These are phyloP conservation scores for Pythium monospermum DNA, from an alignment of 352 stramenopile genomes.

Conservation along the genomic window DNA sequence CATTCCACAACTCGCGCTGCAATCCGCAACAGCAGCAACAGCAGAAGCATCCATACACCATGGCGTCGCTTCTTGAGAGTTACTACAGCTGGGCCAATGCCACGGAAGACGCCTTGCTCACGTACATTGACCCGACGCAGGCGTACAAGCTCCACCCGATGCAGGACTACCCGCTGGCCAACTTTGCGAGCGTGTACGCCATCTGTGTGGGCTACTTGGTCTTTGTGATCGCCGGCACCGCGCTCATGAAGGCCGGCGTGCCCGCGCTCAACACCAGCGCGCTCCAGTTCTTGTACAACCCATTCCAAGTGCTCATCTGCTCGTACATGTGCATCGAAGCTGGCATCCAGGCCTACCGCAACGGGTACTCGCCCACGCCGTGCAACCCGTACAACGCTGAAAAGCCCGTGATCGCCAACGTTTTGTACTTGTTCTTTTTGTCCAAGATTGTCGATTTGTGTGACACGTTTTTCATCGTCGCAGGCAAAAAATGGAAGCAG, in stretches of 20 bases:
- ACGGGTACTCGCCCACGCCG: constrained; percentile 85
- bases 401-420: constrained; percentile 91
- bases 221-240: constrained; percentile 63
- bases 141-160: constrained; percentile 63
- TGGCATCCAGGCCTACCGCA: constrained; percentile 89
- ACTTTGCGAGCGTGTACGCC: constrained; percentile 53
- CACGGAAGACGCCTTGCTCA: constrained; percentile 41
- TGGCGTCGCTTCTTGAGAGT: constrained; percentile 13
- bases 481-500: constrained; percentile 94
- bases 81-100: constrained; percentile 46
- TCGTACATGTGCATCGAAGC: constrained; percentile 97
- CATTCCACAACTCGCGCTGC: constrained; percentile 5
- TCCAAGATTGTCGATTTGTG: constrained; percentile 94
- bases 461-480: constrained; percentile 98
- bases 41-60: constrained; percentile 9
- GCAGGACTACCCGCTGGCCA: constrained; percentile 51
- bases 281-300: constrained; percentile 97
- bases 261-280: constrained; percentile 65
- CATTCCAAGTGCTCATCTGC: constrained; percentile 94
- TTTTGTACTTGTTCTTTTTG: constrained; percentile 98
- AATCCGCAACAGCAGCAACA: background rate
- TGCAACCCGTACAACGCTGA: constrained; percentile 89
- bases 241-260: constrained; percentile 75
- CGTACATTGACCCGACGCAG: constrained; percentile 49
- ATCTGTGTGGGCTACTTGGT: constrained; percentile 60